Evolutionary conservation across 495 filamentous ascomycete species (phyloP), one percentile per base, ranked within the genome.

Genomic region (Neurospora cerealis): DNA sequence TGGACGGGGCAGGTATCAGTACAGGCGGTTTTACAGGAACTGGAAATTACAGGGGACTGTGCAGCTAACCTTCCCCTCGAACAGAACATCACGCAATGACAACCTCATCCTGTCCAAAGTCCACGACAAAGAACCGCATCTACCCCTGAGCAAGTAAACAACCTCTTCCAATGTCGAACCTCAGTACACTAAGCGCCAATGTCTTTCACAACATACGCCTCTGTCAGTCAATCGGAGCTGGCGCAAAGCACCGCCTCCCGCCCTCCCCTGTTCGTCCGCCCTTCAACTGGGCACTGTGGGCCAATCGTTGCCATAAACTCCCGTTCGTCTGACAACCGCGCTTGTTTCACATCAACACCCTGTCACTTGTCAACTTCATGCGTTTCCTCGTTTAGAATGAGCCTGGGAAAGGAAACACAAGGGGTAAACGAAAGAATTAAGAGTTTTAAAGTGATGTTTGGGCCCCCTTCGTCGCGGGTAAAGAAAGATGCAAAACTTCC

Each of bases 331-430:
- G 42, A 71, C 17, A 74, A 71, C 73, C 38, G 73, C 73, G 73
- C 73, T 36, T 71, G 73, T 74, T 74, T 71, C 71, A 72, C 44
- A 44, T 54, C 34, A n/a, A 34, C 17, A 72, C 34, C 71, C 32
- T 44, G 42, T 44, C 34, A 60, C 54, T 60, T 21, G 24, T 60
- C 71, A 54, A 72, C 71, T 44, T 72, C 34, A 72, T 72, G 54
- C 54, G 28, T 62, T 62, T 34, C 28, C 13, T 15, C 5, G 13
- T 34, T 62, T 62, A 72, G 41, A 37, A 62, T 36, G 70, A 3
- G 11, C 70, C 28, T 32, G 24, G 11, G 11, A 28, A 40, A 37
- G 17, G 24, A 13, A 24, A 28, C 13, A n/a, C 44, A 46, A 11
- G n/a, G 44, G 8, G 8, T 46, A 11, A 8, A 44, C 19, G 19